These are phyloP conservation scores for Yamadazyma epiphylla DNA, from an alignment of 1,139 yeast species.

Conservation along the genomic window DNA sequence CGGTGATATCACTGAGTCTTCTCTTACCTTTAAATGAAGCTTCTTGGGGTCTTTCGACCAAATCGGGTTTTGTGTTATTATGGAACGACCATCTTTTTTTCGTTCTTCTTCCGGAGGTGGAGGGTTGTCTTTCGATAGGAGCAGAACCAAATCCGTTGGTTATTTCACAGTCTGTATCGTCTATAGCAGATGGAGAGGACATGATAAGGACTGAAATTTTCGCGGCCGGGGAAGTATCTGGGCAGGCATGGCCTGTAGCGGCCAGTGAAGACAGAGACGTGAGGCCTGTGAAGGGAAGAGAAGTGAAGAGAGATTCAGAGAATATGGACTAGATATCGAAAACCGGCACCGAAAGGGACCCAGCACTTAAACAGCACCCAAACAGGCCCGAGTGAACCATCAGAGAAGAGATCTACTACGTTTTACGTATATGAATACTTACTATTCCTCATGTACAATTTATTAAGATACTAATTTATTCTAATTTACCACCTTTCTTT, in stretches of 20 bases:
- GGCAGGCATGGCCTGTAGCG: too few relatives aligned
- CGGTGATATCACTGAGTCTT: slow-evolving; percentile 40
- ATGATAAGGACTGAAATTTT: not conserved
- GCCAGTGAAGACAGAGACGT: too few relatives aligned
- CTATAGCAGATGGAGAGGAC: not conserved
- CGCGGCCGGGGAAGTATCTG: too few relatives aligned
- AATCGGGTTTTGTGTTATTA: slow-evolving; percentile 32
- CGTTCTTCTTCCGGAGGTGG: slow-evolving; percentile 25
- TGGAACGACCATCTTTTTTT: slow-evolving; percentile 46
- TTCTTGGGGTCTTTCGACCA: slow-evolving; percentile 30
- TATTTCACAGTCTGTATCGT: slow-evolving; percentile 20
- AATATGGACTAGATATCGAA: too few relatives aligned
- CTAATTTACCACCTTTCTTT: slow-evolving; percentile 38
- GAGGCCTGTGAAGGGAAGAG: too few relatives aligned
- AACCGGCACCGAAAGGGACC: too few relatives aligned
- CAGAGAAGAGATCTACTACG: too few relatives aligned
- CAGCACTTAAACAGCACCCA: too few relatives aligned
- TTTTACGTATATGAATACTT: slow-evolving; percentile 7
- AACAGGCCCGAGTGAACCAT: too few relatives aligned
- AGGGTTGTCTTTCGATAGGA: slow-evolving; percentile 23
- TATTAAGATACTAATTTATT: slow-evolving; percentile 24
- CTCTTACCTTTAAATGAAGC: slow-evolving; percentile 28
- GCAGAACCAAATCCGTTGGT: slow-evolving; percentile 39
- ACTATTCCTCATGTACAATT: slow-evolving; percentile 7
- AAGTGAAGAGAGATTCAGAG: too few relatives aligned